Percentiles rank a stretch among this genome's conserved stretches.
phyloP scores from a whole-genome alignment of 257 asterid species.

The Nicotiana paniculata region DNA sequence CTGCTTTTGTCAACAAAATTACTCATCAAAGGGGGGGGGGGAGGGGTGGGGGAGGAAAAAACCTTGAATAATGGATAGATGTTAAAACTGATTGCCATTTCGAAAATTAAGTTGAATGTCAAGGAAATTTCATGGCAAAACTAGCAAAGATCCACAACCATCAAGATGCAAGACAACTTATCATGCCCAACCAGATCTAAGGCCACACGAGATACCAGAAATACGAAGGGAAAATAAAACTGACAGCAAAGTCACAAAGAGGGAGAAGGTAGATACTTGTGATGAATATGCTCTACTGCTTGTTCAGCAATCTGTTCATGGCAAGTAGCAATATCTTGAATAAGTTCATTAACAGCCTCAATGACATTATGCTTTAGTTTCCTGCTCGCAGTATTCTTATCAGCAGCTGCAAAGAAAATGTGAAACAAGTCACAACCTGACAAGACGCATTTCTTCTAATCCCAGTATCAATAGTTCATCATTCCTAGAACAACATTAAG shows the following conservation, averaged over 20 bases:
- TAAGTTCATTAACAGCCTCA: slow-evolving; percentile 92
- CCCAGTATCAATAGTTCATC: not conserved
- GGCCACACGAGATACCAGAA: not conserved
- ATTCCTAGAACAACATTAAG: not conserved
- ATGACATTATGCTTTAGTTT: slow-evolving; percentile 95
- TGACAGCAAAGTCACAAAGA: not conserved
- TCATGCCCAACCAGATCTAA: not conserved
- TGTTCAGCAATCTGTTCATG: slow-evolving; percentile 96
- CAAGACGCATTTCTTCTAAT: not conserved
- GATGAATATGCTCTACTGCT: slow-evolving; percentile 99
- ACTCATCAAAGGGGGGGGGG: not conserved
- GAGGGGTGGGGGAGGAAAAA: not conserved
- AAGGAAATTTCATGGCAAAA: not conserved
- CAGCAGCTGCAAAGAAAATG: slow-evolving; percentile 74
- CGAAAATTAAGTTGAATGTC: not conserved
- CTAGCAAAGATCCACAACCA: not conserved
- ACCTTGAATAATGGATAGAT: not conserved
- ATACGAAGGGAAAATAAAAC: not conserved
- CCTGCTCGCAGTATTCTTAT: slow-evolving; percentile 55
- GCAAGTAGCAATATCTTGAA: slow-evolving; percentile 88
- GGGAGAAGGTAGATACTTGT: slow-evolving; percentile 52
- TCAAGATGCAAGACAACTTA: not conserved
- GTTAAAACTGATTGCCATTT: not conserved
- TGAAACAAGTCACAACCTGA: slow-evolving; percentile 17
- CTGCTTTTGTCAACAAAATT: not conserved